Evolutionary conservation across 805 yeast species (phyloP).

Genomic region (Nakazawaea sp.): DNA sequence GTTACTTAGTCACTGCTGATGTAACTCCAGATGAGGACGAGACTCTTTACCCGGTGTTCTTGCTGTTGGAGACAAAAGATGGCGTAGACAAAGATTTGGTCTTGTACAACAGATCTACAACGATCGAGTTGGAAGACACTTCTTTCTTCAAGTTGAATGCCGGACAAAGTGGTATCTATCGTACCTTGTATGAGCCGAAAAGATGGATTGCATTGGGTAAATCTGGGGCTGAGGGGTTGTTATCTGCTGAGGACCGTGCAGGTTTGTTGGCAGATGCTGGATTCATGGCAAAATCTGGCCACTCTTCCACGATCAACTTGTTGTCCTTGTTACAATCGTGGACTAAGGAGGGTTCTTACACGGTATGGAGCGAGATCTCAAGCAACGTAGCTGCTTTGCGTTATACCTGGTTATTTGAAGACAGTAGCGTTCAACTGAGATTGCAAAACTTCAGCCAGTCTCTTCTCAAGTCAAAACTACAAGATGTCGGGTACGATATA

Average conservation of each 20-base stretch:
- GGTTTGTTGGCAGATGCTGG: slow-evolving; percentile 62
- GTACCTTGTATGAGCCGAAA: slow-evolving; percentile 46
- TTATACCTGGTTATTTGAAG: slow-evolving; percentile 65
- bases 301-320: not conserved
- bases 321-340: slow-evolving; percentile 40
- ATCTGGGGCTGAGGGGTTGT: slow-evolving; percentile 41
- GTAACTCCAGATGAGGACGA: slow-evolving; percentile 48
- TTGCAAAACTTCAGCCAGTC: slow-evolving; percentile 48
- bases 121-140: slow-evolving; percentile 34
- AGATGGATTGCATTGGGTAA: slow-evolving; percentile 46
- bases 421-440: slow-evolving; percentile 40
- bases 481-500: slow-evolving; percentile 49
- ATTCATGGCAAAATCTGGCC: slow-evolving; percentile 35
- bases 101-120: slow-evolving; percentile 27
- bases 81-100: slow-evolving; percentile 56
- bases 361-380: slow-evolving; percentile 43
- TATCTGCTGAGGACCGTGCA: slow-evolving; percentile 37
- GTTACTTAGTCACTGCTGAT: slow-evolving; percentile 62
- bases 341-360: slow-evolving; percentile 42
- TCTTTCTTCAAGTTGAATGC: slow-evolving; percentile 61
- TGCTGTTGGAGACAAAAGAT: slow-evolving; percentile 46
- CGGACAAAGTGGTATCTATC: slow-evolving; percentile 69
- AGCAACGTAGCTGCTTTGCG: slow-evolving; percentile 53
- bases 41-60: slow-evolving; percentile 49
- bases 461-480: slow-evolving; percentile 42